Evolutionary conservation across 768 basidiomycete genomes (phyloP), one percentile per base, ranked within the genome.

Genomic region (Boletellus sp.): DNA sequence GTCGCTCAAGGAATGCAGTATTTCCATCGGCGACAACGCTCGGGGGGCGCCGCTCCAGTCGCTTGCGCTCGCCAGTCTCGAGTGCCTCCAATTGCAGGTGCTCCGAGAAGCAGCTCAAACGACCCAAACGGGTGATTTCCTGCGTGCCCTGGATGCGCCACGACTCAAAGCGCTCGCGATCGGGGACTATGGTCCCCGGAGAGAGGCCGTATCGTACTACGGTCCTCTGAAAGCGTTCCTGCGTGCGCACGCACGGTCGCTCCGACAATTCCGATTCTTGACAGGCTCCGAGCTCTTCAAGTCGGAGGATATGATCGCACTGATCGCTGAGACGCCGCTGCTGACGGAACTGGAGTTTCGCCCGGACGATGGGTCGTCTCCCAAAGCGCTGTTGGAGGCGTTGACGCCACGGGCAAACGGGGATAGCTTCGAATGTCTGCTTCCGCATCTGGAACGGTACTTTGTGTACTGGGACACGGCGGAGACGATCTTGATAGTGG

Each of bases 401-500:
- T 22, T 64, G 58, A 64, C 64, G 38, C 64, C 63, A 4, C 49
- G 47, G 1, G 19, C 43, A n/a, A 34, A 47, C 10, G 51, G 45
- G 8, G 58, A 53, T 0, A 42, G 4, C 6, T 5, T 54, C 13
- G 46, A 33, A n/a, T 65, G 62, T 40, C 33, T 65, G 1, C 55
- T 62, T 5, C 55, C 60, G 0, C 11, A 20, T 32, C 28, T 64
- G 38, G 55, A 66, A 17, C 51, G 58, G 42, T 20, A 60, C 15
- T 51, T 38, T 15, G 51, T 64, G 28, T 54, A 58, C 32, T 64
- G 63, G 63, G 64, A 66, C 36, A 60, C 54, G 46, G 37, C 50
- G 17, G 61, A 61, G 53, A 60, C 63, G 33, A 55, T 64, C 12
- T 49, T 48, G 17, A 55, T 50, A 47, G 63, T 65, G 50, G 62